These are phyloP conservation scores for Stereum hirsutum DNA, from an alignment of 1,284 basidiomycete species.

Conservation along the genomic window DNA sequence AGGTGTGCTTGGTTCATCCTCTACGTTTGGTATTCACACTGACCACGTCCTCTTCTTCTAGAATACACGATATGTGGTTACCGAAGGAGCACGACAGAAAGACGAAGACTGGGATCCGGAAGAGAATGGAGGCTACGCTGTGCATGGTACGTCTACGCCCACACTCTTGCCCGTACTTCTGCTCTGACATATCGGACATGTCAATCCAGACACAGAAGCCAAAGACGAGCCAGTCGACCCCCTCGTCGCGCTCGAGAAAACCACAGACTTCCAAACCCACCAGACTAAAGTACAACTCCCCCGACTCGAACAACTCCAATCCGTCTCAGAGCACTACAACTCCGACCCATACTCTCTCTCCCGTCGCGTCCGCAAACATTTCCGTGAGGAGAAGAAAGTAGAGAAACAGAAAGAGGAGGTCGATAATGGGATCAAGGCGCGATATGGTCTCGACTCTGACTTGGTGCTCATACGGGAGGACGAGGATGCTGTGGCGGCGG, in stretches of 20 bases:
- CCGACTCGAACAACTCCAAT: conserved; percentile 72
- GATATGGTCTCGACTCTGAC: conserved; percentile 65
- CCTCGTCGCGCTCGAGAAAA: conserved; percentile 83
- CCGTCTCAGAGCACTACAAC: conserved; percentile 64
- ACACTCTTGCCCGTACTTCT: background rate
- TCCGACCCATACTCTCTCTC: conserved; percentile 83
- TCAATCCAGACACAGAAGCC: conserved; percentile 8
- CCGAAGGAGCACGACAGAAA: conserved; percentile 84
- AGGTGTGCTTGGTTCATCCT: conserved; percentile 39
- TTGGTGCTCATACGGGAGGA: conserved; percentile 55
- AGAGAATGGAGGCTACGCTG: conserved; percentile 88
- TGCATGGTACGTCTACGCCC: conserved; percentile 52
- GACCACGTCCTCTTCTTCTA: conserved; percentile 20
- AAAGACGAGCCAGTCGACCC: conserved; percentile 45
- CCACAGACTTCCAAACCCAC: conserved; percentile 66
- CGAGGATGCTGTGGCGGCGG: conserved; percentile 41
- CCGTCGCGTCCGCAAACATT: conserved; percentile 62
- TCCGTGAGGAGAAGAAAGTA: conserved; percentile 80
- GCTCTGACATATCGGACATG: background rate
- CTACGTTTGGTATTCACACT: background rate
- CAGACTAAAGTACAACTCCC: conserved; percentile 65
- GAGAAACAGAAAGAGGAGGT: conserved; percentile 53
- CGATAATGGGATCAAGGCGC: conserved; percentile 62
- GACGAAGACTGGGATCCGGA: conserved; percentile 94
- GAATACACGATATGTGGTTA: conserved; percentile 94